phyloP scores from a whole-genome alignment of 2,329 filamentous ascomycete genomes.

The Pestalotiopsis sp. region DNA sequence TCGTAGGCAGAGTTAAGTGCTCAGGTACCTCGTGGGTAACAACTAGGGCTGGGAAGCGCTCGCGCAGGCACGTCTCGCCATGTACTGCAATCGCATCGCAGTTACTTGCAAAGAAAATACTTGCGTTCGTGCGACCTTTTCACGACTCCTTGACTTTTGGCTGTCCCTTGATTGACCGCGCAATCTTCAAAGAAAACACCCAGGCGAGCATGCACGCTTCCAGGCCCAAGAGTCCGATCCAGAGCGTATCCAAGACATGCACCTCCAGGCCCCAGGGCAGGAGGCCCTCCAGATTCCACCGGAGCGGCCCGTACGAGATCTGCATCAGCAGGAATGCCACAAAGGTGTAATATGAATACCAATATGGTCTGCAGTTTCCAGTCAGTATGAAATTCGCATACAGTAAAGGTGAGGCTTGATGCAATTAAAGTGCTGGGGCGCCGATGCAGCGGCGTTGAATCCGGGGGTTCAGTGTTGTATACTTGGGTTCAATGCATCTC shows the following conservation, averaged over 20 bases:
- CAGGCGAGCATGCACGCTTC: slow-evolving; percentile 47
- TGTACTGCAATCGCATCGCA: not conserved
- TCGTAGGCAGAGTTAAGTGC: too few species aligned
- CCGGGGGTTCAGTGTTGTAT: too few species aligned
- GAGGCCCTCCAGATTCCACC: slow-evolving; percentile 19
- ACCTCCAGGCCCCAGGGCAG: slow-evolving; percentile 36
- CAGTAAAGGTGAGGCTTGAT: too few species aligned
- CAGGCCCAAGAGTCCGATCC: slow-evolving; percentile 48
- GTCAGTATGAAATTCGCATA: too few species aligned
- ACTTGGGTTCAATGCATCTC: not conserved
- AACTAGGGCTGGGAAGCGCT: too few species aligned
- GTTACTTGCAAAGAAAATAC: not conserved
- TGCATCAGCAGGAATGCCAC: slow-evolving; percentile 23
- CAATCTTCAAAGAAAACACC: slow-evolving; percentile 28
- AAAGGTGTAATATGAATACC: slow-evolving; percentile 25
- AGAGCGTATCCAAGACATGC: slow-evolving; percentile 47
- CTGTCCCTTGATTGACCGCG: not conserved
- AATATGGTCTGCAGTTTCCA: slow-evolving; percentile 18
- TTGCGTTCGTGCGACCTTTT: not conserved
- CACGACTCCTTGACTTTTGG: slow-evolving; percentile 12
- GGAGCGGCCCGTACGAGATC: slow-evolving; percentile 21
- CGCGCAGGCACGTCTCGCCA: too few species aligned
- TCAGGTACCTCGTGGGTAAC: too few species aligned
- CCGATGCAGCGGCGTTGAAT: too few species aligned
- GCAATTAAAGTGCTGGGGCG: not conserved